Conservation (phyloP, 2,329 filamentous ascomycete genomes). For the Aspergillus phoenicis region DNA sequence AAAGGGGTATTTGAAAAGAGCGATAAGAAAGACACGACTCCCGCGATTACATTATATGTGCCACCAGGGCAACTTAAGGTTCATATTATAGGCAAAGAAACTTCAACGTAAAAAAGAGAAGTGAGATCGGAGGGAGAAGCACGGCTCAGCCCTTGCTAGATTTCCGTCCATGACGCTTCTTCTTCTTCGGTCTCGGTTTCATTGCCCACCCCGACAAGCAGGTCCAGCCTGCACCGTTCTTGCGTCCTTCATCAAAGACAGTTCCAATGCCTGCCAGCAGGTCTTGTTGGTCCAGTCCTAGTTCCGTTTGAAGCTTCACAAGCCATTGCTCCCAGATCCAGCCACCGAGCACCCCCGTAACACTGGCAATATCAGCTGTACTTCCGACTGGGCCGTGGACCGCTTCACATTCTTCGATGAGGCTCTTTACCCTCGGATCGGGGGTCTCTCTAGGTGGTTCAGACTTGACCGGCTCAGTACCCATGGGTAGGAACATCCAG, state of each 20-base stretch:
- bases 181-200: conserved; percentile 47
- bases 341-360: conserved; percentile 80
- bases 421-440: conserved; percentile 40
- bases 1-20: conserved; percentile 1
- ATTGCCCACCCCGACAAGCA: conserved; percentile 62
- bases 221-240: conserved; percentile 60
- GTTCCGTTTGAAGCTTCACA: conserved; percentile 83
- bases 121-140: neutral
- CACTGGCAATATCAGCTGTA: conserved; percentile 70
- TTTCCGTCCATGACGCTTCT: conserved; percentile 3
- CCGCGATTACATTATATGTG: conserved; percentile 1
- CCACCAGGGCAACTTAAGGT: conserved; percentile 21
- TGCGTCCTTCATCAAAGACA: conserved; percentile 63
- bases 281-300: conserved; percentile 63
- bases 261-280: conserved; percentile 59
- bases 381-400: conserved; percentile 61
- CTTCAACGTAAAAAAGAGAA: conserved; percentile 1
- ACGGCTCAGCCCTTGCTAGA: conserved; percentile 5
- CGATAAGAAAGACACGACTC: neutral
- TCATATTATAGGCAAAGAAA: conserved; percentile 15
- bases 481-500: conserved; percentile 89
- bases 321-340: conserved; percentile 98
- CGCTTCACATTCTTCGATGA: conserved; percentile 59
- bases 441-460: conserved; percentile 48
- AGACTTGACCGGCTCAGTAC: conserved; percentile 52